Conservation (phyloP, 2,329 filamentous ascomycete genomes). For the Ophiostoma perfectum region DNA sequence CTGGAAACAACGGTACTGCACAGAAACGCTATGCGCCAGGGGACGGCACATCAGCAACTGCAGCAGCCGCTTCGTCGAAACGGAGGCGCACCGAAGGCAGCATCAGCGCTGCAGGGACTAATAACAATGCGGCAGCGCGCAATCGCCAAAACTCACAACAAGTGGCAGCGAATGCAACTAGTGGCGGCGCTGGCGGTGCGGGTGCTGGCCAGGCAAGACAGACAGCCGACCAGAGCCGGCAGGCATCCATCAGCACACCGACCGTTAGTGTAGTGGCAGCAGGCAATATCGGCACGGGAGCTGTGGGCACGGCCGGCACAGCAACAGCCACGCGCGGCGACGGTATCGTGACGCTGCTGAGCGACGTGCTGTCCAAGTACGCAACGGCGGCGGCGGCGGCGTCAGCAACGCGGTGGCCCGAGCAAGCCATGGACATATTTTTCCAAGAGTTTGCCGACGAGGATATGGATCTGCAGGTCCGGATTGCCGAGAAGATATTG, state of each 20-base stretch:
- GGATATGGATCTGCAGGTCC: slow-evolving; percentile 54
- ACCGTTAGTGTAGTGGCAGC: not conserved
- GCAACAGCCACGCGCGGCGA: slow-evolving; percentile 26
- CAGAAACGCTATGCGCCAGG: slow-evolving; percentile 40
- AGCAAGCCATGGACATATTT: slow-evolving; percentile 55
- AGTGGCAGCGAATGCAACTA: not conserved
- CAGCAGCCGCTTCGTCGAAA: slow-evolving; percentile 30
- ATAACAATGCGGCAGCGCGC: slow-evolving; percentile 10
- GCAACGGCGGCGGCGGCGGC: slow-evolving; percentile 31
- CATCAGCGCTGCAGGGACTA: slow-evolving; percentile 25
- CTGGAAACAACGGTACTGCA: not conserved
- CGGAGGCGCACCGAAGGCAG: slow-evolving; percentile 34
- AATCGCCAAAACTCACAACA: not conserved
- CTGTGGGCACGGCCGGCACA: slow-evolving; percentile 21
- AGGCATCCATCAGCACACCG: not conserved
- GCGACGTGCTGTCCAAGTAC: slow-evolving; percentile 38
- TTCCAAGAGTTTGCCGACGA: slow-evolving; percentile 54
- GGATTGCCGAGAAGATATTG: slow-evolving; percentile 54
- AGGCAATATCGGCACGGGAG: slow-evolving; percentile 3
- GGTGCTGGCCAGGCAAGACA: not conserved
- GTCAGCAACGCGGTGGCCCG: slow-evolving; percentile 46
- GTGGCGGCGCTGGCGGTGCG: not conserved
- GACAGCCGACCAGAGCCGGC: not conserved
- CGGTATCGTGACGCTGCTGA: slow-evolving; percentile 33
- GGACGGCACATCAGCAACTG: slow-evolving; percentile 20